A percentile compares a stretch with the other conserved stretches of the same genome.
phyloP scores from a whole-genome alignment of 345 rosid species.

The Pelargonium nanum region DNA sequence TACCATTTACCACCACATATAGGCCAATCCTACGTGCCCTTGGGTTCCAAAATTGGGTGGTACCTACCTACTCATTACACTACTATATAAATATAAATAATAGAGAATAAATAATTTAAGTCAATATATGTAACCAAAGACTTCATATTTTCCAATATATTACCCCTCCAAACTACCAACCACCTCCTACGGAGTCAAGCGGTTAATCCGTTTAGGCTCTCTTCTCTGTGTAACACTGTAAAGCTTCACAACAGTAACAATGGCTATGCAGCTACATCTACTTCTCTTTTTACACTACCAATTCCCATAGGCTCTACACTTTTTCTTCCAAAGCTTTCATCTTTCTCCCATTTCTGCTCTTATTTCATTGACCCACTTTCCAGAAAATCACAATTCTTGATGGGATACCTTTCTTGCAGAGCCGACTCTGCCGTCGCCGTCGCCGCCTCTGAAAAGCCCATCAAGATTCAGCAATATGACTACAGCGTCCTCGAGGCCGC shows the following conservation, averaged over 20 bases:
- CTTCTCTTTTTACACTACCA: background rate
- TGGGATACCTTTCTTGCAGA: slow-evolving; percentile 88
- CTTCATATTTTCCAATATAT: too few relatives aligned
- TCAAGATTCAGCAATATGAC: slow-evolving; percentile 67
- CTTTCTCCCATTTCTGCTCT: background rate
- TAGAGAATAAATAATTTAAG: too few relatives aligned
- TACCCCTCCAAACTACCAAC: too few relatives aligned
- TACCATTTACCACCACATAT: too few relatives aligned
- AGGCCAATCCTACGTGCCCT: too few relatives aligned
- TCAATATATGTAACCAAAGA: too few relatives aligned
- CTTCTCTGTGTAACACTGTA: background rate
- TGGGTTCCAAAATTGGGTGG: too few relatives aligned
- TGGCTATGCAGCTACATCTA: too few relatives aligned
- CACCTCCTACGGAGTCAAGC: too few relatives aligned
- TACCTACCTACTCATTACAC: too few relatives aligned
- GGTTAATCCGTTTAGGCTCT: too few relatives aligned
- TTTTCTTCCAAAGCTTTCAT: background rate
- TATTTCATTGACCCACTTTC: background rate
- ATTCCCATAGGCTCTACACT: background rate
- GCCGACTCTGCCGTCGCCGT: slow-evolving; percentile 42
- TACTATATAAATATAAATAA: too few relatives aligned
- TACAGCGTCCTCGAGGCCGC: slow-evolving; percentile 92
- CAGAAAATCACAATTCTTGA: slow-evolving; percentile 5
- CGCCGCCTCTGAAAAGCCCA: slow-evolving; percentile 31
- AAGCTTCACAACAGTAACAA: background rate